Evolutionary conservation across 805 yeast genomes (phyloP), one percentile per base, ranked within the genome.

Genomic region (Cyberlindnera misumaiensis): DNA sequence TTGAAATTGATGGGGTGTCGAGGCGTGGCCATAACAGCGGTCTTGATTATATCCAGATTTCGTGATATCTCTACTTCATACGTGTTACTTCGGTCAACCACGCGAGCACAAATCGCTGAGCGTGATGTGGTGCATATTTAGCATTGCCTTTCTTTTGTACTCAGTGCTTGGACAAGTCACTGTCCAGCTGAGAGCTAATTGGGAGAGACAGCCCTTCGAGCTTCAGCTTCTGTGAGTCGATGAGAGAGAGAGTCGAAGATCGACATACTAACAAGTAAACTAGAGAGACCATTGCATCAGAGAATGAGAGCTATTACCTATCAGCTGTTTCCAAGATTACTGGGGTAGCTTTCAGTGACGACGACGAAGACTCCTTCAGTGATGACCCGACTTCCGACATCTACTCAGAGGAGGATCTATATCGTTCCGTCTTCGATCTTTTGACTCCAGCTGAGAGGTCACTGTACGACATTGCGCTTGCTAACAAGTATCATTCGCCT

Each of bases 401-500:
- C 8, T 20, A 5, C 8, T 39, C 44, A 4, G 56, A 55, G 30
- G 38, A 53, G 32, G 48, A 46, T 6, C 33, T 55, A 10, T 50
- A 47, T 28, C 20, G 42, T 1, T 26, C 41, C 3, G 47, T 49
- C 1, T 48, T 52, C 24, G 42, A 38, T 12, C 27, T 36, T 2
- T 39, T 55, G 34, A 42, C 49, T 2, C 42, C 48, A 10, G 18
- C 14, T 3, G 59, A 55, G 28, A 39, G 43, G 10, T 27, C 52
- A 4, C 39, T 53, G 17, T 52, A 41, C 30, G 51, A 52, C 16
- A 46, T 50, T 11, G 47, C 55, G n/a, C 39, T 59, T 32, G 60
- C 62, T 11, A 56, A 52, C 39, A 58, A 77, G 33, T 59, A 68
- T 24, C 56, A 68, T 39, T 62, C 84, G 1, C 87, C 95, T 4